These are phyloP conservation scores for Daedaleopsis nitida DNA, from an alignment of 768 basidiomycete genomes.

Conservation along the genomic window DNA sequence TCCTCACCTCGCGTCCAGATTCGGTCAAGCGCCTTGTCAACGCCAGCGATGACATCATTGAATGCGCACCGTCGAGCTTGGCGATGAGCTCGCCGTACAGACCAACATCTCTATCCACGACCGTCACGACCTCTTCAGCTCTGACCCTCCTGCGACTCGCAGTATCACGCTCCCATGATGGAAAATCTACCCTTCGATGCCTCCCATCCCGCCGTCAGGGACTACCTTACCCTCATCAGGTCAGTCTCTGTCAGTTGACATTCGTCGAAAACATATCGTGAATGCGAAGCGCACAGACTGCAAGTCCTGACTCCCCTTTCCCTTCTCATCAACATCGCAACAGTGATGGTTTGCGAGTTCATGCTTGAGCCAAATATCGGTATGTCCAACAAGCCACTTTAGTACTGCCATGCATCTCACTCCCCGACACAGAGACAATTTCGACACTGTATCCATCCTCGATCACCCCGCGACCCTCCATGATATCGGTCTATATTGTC, in stretches of 20 bases:
- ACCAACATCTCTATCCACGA: neutral
- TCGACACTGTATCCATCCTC: constrained; percentile 61
- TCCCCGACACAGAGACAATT: constrained; percentile 45
- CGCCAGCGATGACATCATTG: neutral
- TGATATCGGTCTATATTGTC: constrained; percentile 63
- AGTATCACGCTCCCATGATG: constrained; percentile 37
- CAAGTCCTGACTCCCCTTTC: constrained; percentile 89
- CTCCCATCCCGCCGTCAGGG: constrained; percentile 59
- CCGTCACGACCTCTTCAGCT: neutral
- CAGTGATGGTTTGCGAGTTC: constrained; percentile 66
- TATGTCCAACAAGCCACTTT: constrained; percentile 24
- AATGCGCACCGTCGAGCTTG: neutral
- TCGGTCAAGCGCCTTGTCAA: neutral
- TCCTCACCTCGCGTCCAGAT: too few relatives aligned
- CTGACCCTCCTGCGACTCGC: too few relatives aligned
- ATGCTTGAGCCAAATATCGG: constrained; percentile 68
- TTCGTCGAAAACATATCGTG: neutral
- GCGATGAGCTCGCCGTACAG: neutral
- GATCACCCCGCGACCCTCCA: constrained; percentile 63
- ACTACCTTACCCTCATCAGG: constrained; percentile 68
- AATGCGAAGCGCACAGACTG: constrained; percentile 43
- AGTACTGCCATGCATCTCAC: neutral
- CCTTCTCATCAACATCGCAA: constrained; percentile 77
- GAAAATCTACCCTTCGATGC: constrained; percentile 43
- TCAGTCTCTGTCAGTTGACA: constrained; percentile 30